Conservation (phyloP, 2,329 filamentous ascomycete genomes). For the Cercospora sp. region DNA sequence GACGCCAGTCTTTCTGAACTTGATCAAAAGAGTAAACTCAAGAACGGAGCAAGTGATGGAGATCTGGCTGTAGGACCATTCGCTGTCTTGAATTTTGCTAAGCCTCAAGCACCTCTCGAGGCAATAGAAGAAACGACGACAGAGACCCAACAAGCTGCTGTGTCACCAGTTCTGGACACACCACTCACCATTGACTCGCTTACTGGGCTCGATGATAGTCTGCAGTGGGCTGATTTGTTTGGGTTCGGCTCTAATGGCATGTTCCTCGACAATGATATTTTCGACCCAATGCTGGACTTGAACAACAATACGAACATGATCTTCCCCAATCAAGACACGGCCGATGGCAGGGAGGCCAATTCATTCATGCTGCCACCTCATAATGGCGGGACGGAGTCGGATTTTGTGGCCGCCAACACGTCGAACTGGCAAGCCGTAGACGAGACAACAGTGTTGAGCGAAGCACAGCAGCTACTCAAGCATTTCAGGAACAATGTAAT, state of each 20-base stretch:
- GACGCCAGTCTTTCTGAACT: slow-evolving; percentile 13
- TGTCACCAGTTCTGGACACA: not conserved
- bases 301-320: slow-evolving; percentile 1
- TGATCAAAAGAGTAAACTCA: slow-evolving; percentile 12
- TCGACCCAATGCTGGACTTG: slow-evolving; percentile 13
- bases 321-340: not conserved
- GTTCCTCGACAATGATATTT: slow-evolving; percentile 8
- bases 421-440: not conserved
- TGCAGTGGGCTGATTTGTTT: slow-evolving; percentile 19
- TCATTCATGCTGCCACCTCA: not conserved
- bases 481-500: slow-evolving; percentile 16
- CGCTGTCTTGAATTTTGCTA: slow-evolving; percentile 9
- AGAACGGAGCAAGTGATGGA: not conserved
- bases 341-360: not conserved
- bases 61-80: slow-evolving; percentile 14
- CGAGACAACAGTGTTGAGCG: not conserved
- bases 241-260: slow-evolving; percentile 13
- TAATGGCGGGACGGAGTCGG: too few species aligned
- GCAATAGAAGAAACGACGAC: not conserved
- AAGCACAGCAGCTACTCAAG: slow-evolving; percentile 12
- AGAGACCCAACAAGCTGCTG: not conserved
- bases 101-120: not conserved
- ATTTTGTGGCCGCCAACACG: not conserved
- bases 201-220: slow-evolving; percentile 10
- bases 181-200: slow-evolving; percentile 10